phyloP scores from a whole-genome alignment of 305 asterid species.

The Rubia tinctorum region DNA sequence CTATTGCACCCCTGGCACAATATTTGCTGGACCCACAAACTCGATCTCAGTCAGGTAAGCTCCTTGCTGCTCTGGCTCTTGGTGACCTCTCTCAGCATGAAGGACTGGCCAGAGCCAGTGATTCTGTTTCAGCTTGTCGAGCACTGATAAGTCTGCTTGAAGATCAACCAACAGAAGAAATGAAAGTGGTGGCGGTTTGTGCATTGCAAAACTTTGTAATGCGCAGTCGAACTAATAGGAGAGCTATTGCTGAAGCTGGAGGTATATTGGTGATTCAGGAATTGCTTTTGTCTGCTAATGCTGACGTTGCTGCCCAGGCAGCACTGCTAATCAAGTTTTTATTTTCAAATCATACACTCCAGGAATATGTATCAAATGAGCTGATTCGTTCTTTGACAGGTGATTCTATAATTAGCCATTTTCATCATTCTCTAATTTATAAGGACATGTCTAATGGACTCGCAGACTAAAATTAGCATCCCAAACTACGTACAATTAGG shows the following conservation, averaged over 20 bases:
- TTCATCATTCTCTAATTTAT: not conserved
- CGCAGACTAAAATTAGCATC: too few relatives aligned
- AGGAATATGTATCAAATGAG: slow-evolving; percentile 80
- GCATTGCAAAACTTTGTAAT: slow-evolving; percentile 83
- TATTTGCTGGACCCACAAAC: slow-evolving; percentile 90
- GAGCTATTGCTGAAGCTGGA: slow-evolving; percentile 90
- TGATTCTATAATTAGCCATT: slow-evolving; percentile 24
- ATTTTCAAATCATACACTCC: slow-evolving; percentile 88
- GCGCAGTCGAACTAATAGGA: slow-evolving; percentile 81
- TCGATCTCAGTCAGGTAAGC: slow-evolving; percentile 62
- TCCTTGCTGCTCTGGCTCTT: slow-evolving; percentile 81
- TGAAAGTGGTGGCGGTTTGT: slow-evolving; percentile 75
- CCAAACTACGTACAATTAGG: too few relatives aligned
- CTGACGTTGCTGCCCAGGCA: slow-evolving; percentile 68
- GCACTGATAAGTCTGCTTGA: slow-evolving; percentile 63
- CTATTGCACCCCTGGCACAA: slow-evolving; percentile 86
- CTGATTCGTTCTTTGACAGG: slow-evolving; percentile 81
- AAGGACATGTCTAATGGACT: not conserved
- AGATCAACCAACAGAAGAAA: slow-evolving; percentile 85
- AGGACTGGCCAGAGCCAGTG: slow-evolving; percentile 78
- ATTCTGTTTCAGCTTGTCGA: slow-evolving; percentile 75
- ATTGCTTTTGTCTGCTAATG: slow-evolving; percentile 49
- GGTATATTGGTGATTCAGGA: slow-evolving; percentile 80
- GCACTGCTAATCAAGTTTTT: slow-evolving; percentile 63
- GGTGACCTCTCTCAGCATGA: slow-evolving; percentile 91